phyloP scores from a whole-genome alignment of 805 yeast genomes.

The Starmerella khaoyaiensis region DNA sequence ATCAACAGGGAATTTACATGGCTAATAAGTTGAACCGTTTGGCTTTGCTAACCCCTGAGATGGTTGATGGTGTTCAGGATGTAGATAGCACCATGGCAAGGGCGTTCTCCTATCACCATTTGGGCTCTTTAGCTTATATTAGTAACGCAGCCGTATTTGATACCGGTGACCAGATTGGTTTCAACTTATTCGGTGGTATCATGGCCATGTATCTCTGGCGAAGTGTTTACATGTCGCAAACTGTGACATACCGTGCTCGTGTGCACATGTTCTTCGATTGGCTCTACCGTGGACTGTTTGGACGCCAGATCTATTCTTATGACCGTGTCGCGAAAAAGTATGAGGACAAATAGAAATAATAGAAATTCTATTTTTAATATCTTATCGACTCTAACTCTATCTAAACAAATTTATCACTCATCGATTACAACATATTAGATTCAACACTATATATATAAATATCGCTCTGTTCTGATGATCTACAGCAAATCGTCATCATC shows the following conservation, averaged over 20 bases:
- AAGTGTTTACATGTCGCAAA: conserved; percentile 54
- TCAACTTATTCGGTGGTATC: conserved; percentile 50
- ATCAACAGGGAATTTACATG: conserved; percentile 55
- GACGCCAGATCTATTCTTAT: conserved; percentile 26
- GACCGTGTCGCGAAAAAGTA: conserved; percentile 17
- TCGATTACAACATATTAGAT: neutral
- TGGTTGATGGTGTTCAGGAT: conserved; percentile 33
- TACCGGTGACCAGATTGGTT: conserved; percentile 35
- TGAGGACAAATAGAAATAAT: neutral
- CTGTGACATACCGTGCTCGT: conserved; percentile 51
- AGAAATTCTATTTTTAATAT: neutral
- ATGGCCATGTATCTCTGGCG: conserved; percentile 66
- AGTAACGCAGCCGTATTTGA: conserved; percentile 64
- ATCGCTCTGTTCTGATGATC: neutral
- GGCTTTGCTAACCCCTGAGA: conserved; percentile 26
- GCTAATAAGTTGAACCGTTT: conserved; percentile 47
- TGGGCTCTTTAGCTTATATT: conserved; percentile 56
- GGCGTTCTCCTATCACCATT: conserved; percentile 50
- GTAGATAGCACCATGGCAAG: conserved; percentile 43
- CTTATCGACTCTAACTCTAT: neutral
- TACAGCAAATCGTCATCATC: neutral
- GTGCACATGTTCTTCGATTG: conserved; percentile 54
- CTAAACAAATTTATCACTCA: neutral
- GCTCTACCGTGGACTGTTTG: conserved; percentile 40
- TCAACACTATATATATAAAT: neutral